Evolutionary conservation across 2,329 filamentous ascomycete genomes (phyloP).

Genomic region (Fusarium oxysporum): DNA sequence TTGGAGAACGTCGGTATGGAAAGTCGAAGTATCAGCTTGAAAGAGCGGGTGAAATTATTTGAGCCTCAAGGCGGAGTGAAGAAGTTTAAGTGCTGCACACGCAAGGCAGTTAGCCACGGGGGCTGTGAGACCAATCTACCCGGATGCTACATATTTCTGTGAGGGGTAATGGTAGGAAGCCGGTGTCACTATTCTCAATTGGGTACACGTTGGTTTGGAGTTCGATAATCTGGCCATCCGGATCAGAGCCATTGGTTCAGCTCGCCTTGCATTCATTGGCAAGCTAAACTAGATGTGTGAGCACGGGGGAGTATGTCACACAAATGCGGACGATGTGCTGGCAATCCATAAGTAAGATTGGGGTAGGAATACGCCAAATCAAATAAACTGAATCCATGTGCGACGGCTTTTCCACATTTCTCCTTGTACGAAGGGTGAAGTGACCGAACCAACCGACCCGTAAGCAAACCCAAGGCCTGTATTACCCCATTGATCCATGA

Average conservation of each 20-base stretch:
- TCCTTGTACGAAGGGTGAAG: not conserved
- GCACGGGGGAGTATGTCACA: not conserved
- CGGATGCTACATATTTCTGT: not conserved
- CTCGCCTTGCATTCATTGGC: not conserved
- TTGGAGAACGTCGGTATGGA: too few species aligned
- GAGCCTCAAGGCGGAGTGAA: too few species aligned
- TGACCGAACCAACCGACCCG: accelerated
- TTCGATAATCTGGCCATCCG: accelerated
- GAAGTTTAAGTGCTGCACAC: not conserved
- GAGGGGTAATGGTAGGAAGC: accelerated
- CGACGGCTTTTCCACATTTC: accelerated
- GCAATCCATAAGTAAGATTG: not conserved
- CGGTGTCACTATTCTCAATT: not conserved
- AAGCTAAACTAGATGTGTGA: accelerated
- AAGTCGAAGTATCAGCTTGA: too few species aligned
- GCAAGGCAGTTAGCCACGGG: not conserved
- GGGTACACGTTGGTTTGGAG: not conserved
- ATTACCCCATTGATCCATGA: accelerated
- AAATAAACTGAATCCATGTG: accelerated
- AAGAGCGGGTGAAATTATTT: too few species aligned
- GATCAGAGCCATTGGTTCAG: accelerated
- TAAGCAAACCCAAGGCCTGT: not conserved
- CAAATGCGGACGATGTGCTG: not conserved
- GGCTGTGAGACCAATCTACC: accelerated
- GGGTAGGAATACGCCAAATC: accelerated